Evolutionary conservation across 2,329 filamentous ascomycete species (phyloP).

Genomic region (Aureobasidium subglaciale): DNA sequence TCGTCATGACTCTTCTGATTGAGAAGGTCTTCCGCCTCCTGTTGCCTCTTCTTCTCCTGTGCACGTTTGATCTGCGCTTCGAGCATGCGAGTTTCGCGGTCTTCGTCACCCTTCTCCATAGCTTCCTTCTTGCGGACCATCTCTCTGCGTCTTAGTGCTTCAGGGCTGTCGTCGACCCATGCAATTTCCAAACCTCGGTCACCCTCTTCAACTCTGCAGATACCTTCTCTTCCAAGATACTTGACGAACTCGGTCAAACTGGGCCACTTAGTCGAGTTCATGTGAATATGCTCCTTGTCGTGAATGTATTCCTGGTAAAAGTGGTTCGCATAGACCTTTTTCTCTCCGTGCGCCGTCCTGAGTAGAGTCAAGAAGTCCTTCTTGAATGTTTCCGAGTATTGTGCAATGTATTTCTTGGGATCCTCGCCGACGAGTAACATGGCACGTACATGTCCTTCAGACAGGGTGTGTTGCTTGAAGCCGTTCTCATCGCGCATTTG

Average conservation of each 20-base stretch:
- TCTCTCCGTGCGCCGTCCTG: constrained; percentile 81
- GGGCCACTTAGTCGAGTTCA: constrained; percentile 89
- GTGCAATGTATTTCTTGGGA: constrained; percentile 72
- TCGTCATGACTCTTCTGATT: constrained; percentile 30
- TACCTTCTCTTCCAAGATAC: constrained; percentile 73
- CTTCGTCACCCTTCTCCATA: constrained; percentile 84
- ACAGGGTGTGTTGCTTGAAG: constrained; percentile 74
- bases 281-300: constrained; percentile 81
- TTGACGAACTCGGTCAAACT: constrained; percentile 87
- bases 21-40: constrained; percentile 35
- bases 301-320: constrained; percentile 95
- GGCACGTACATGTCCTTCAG: constrained; percentile 80
- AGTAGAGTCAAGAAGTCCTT: constrained; percentile 72
- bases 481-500: constrained; percentile 82
- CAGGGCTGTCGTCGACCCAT: constrained; percentile 88
- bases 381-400: constrained; percentile 75
- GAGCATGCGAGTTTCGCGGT: constrained; percentile 76
- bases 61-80: constrained; percentile 77
- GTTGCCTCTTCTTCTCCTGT: constrained; percentile 53
- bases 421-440: constrained; percentile 86
- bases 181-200: constrained; percentile 78
- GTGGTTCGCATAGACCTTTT: constrained; percentile 78
- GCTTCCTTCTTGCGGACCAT: constrained; percentile 76
- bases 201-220: constrained; percentile 84
- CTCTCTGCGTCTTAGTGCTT: constrained; percentile 72